Percentiles rank a stretch among this genome's conserved stretches.
These are phyloP conservation scores for Tetrahymena elliotti DNA, from an alignment of 73 alveolate genomes.

Conservation along the genomic window DNA sequence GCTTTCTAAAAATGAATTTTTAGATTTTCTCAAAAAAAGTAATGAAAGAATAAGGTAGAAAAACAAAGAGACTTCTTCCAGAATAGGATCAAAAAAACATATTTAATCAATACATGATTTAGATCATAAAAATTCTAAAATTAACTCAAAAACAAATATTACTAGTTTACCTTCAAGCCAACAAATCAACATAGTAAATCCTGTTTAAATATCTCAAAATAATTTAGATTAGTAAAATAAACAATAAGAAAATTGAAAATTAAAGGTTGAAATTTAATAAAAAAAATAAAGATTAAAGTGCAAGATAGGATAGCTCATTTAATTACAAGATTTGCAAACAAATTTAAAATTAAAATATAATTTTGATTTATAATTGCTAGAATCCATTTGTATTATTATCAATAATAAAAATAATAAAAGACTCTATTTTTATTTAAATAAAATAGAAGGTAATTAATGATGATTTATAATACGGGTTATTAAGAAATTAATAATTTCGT, in stretches of 20 bases:
- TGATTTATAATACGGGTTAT: too few species aligned
- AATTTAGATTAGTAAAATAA: background rate
- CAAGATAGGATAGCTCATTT: too few species aligned
- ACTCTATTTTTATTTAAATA: background rate
- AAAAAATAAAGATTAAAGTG: too few species aligned
- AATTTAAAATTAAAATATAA: too few species aligned
- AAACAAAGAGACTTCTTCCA: background rate
- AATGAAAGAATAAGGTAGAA: background rate
- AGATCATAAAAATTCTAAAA: background rate
- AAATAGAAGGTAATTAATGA: background rate
- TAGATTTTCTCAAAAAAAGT: background rate
- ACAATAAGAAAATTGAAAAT: background rate
- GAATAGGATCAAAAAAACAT: background rate
- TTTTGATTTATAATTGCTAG: background rate
- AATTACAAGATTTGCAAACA: background rate
- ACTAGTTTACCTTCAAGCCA: background rate
- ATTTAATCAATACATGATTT: background rate
- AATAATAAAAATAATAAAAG: background rate
- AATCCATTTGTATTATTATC: background rate
- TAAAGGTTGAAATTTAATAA: too few species aligned
- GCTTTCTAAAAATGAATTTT: background rate
- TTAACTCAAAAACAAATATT: background rate
- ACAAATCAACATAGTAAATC: background rate
- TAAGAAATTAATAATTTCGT: background rate
- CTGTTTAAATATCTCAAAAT: background rate